phyloP scores from a whole-genome alignment of 2,329 filamentous ascomycete genomes.

The Pyrenochaeta sp. region DNA sequence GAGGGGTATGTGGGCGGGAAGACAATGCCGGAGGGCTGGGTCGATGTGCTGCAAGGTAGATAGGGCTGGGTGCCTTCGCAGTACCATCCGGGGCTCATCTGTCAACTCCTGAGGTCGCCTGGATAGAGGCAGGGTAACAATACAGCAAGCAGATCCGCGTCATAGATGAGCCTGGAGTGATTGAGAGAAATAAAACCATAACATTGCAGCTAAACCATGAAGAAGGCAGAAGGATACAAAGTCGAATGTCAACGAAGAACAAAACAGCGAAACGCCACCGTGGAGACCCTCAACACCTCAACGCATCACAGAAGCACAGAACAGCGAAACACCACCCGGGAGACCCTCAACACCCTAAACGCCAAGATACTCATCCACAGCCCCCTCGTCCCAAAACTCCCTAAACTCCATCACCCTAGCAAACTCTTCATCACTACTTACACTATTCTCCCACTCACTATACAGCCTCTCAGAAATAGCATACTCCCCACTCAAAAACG shows the following conservation, averaged over 20 bases:
- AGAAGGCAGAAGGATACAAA: too few relatives aligned
- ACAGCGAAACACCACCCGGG: background rate
- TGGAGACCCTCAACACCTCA: background rate
- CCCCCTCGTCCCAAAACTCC: background rate
- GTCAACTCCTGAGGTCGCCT: background rate
- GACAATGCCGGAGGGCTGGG: constrained; percentile 47
- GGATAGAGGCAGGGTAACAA: background rate
- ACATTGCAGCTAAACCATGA: too few relatives aligned
- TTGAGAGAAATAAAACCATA: too few relatives aligned
- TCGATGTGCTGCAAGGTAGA: constrained; percentile 47
- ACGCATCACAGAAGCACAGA: background rate
- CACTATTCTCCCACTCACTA: background rate
- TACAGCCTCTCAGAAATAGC: background rate
- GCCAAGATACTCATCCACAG: background rate
- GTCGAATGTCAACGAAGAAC: too few relatives aligned
- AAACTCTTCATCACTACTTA: background rate
- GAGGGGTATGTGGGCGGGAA: constrained; percentile 47
- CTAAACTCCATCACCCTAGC: background rate
- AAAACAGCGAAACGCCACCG: too few relatives aligned
- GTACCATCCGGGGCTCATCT: background rate
- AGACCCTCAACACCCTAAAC: background rate
- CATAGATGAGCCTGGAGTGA: too few relatives aligned
- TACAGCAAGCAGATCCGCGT: background rate
- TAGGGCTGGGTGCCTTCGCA: background rate
- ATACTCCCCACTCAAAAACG: background rate